phyloP scores from a whole-genome alignment of 2,329 filamentous ascomycete species.

The Ophiostoma piceae region DNA sequence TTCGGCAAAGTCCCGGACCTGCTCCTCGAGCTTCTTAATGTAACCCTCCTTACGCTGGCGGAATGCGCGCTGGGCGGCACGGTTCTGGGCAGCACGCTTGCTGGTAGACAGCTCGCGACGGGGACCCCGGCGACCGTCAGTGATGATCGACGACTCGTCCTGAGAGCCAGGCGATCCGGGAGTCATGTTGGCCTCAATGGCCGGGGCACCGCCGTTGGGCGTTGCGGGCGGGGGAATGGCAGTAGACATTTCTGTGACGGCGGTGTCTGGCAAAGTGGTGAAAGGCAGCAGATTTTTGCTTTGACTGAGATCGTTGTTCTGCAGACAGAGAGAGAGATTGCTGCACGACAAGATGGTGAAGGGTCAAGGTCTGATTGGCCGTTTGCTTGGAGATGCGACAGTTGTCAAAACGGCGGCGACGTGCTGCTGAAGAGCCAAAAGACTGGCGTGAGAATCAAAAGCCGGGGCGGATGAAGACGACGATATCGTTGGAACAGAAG shows the following conservation, averaged over 20 bases:
- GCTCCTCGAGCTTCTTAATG: slow-evolving; percentile 94
- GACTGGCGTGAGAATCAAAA: slow-evolving; percentile 22
- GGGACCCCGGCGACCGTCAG: slow-evolving; percentile 69
- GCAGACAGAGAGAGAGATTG: not conserved
- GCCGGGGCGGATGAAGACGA: not conserved
- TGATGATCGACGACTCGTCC: slow-evolving; percentile 7
- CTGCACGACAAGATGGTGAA: not conserved
- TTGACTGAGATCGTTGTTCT: not conserved
- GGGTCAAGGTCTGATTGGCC: slow-evolving; percentile 18
- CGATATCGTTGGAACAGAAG: not conserved
- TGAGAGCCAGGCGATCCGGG: slow-evolving; percentile 12
- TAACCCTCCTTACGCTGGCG: slow-evolving; percentile 96
- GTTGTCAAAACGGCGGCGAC: slow-evolving; percentile 12
- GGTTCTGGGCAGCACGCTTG: slow-evolving; percentile 93
- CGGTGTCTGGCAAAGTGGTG: not conserved
- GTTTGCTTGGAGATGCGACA: not conserved
- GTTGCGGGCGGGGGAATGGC: slow-evolving; percentile 6
- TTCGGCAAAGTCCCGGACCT: slow-evolving; percentile 73
- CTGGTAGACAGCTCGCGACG: slow-evolving; percentile 88
- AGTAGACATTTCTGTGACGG: slow-evolving; percentile 19
- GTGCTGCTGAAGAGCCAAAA: slow-evolving; percentile 25
- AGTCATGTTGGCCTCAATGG: not conserved
- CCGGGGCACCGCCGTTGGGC: not conserved
- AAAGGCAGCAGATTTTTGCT: no score
- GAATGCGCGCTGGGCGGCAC: slow-evolving; percentile 95